Evolutionary conservation across 2,329 filamentous ascomycete genomes (phyloP), one percentile per base, ranked within the genome.

Genomic region (Ophiostoma piceae): DNA sequence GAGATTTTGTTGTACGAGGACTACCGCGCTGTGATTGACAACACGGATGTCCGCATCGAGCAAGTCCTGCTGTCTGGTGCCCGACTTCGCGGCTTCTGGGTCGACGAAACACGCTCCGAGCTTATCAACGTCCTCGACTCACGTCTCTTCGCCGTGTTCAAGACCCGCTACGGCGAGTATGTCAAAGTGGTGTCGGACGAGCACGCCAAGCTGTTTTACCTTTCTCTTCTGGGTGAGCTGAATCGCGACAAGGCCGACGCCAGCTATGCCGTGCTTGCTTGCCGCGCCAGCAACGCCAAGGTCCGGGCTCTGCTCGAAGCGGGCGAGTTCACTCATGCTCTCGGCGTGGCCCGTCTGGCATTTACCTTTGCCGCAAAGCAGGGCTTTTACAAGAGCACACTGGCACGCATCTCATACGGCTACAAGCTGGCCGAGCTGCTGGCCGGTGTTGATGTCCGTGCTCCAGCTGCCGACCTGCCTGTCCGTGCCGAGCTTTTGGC

Each of bases 341-440:
- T 80, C 57, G 79, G 80, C n/a, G 78, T 83, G 8, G 81, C 79
- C 3, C 78, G 77, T 65, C 79, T 79, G 67, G 78, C 78, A 1
- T 82, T 82, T 75, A 75, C 77, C 22, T 83, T 84, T 72, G 79
- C 79, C 3, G 75, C 79, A 66, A 75, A 77, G 35, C 80, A 81
- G 68, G 76, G 77, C 32, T 79, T 81, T 54, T 84, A 84, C 72
- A 76, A 78, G 16, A 68, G 66, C 51, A 75, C 76, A 39, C 71
- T 76, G 1, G 74, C 77, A 22, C 79, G 78, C 68, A 79, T 83
- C 67, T 77, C 77, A 22, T 78, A 80, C 68, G 82, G 81, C 19
- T 83, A 83, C 76, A 79, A 79, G 72, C 76, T 85, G 8, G 82
- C 82, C 14, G 78, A 80, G 62, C 75, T 79, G 26, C 76, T 84